A percentile compares a stretch with the other conserved stretches of the same genome.
These are phyloP conservation scores for Backusella mclennaniae DNA, from an alignment of 192 early-diverging fungal genomes.

Conservation along the genomic window DNA sequence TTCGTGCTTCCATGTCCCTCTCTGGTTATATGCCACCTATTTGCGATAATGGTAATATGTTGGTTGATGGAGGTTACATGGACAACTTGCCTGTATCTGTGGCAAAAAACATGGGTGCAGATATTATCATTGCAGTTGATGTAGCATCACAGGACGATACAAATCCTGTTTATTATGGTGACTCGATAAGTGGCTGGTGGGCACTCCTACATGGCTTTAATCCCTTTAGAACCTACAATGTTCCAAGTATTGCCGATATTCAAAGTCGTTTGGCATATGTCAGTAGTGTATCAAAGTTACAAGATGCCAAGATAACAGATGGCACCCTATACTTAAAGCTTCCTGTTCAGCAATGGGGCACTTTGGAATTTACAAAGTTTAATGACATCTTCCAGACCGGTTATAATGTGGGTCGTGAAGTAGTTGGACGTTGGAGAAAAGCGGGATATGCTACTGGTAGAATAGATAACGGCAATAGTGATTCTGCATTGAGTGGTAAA, in stretches of 20 bases:
- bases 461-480: conserved; percentile 17
- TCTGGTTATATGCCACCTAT: conserved; percentile 94
- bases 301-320: conserved; percentile 81
- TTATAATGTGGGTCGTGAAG: conserved; percentile 78
- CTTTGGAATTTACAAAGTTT: conserved; percentile 91
- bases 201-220: conserved; percentile 80
- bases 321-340: conserved; percentile 86
- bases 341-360: conserved; percentile 83
- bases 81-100: conserved; percentile 91
- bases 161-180: conserved; percentile 87
- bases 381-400: conserved; percentile 85
- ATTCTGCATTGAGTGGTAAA: conserved; percentile 18
- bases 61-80: conserved; percentile 99
- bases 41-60: conserved; percentile 94
- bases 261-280: conserved; percentile 94
- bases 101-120: conserved; percentile 75
- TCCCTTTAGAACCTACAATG: conserved; percentile 70
- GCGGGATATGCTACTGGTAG: conserved; percentile 55
- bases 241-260: conserved; percentile 92
- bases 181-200: conserved; percentile 91
- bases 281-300: conserved; percentile 82
- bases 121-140: conserved; percentile 93
- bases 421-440: conserved; percentile 79
- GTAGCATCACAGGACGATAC: conserved; percentile 93
- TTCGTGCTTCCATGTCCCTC: conserved; percentile 98